Evolutionary conservation across 1,139 yeast genomes (phyloP).

Genomic region (Pichia sp.): DNA sequence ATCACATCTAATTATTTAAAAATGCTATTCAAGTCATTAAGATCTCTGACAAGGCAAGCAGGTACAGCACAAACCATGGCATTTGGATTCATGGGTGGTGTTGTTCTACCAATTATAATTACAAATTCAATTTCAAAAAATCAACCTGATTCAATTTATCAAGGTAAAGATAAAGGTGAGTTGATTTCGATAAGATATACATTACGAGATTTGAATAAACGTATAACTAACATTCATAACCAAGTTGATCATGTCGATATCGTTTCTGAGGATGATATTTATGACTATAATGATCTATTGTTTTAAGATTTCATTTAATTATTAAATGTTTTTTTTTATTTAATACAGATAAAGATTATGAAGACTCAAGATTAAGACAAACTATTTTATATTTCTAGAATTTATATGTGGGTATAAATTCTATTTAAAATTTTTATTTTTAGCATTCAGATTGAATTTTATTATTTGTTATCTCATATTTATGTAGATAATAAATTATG

Average conservation of each 20-base stretch:
- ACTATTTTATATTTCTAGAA: constrained; percentile 2
- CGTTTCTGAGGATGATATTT: constrained; percentile 8
- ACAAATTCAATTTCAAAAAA: constrained; percentile 12
- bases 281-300: constrained; percentile 12
- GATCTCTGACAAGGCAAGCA: constrained; percentile 10
- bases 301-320: constrained; percentile 3
- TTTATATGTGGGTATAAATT: constrained; percentile 9
- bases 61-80: constrained; percentile 15
- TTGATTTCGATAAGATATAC: constrained; percentile 9
- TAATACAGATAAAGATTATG: neutral
- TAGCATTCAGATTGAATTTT: no score
- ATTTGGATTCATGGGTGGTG: constrained; percentile 19
- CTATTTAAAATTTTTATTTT: no score
- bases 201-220: constrained; percentile 9
- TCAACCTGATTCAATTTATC: constrained; percentile 10
- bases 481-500: no score
- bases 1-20: neutral
- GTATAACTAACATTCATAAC: constrained; percentile 17
- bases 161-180: constrained; percentile 16
- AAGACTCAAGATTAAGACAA: neutral
- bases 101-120: constrained; percentile 15
- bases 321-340: neutral
- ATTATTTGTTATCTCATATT: no score
- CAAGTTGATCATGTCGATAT: constrained; percentile 14
- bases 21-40: constrained; percentile 13